Evolutionary conservation across 176 grass and related monocot species (phyloP).

Genomic region (Oryza rufipogon): DNA sequence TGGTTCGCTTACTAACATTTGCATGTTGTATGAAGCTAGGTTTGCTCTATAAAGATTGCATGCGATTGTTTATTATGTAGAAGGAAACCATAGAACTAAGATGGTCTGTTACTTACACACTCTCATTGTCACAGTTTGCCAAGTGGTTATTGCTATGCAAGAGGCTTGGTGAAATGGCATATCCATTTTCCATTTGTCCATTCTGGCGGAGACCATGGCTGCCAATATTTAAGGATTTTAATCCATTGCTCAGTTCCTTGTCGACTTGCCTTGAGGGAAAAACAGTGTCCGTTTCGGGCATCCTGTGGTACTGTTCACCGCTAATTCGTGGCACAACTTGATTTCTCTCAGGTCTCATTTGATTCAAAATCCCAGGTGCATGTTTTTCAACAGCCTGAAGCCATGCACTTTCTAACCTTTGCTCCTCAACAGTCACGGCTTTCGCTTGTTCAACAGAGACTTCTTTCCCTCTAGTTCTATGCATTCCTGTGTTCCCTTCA

Average conservation of each 20-base stretch:
- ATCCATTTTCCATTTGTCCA: slow-evolving; percentile 43
- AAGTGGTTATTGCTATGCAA: slow-evolving; percentile 76
- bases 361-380: slow-evolving; percentile 43
- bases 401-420: slow-evolving; percentile 95
- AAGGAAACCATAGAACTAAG: slow-evolving; percentile 8
- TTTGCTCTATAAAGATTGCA: background rate
- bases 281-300: slow-evolving; percentile 30
- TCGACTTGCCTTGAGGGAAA: slow-evolving; percentile 57
- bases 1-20: background rate
- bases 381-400: slow-evolving; percentile 77
- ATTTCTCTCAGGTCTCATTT: slow-evolving; percentile 72
- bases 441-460: slow-evolving; percentile 33
- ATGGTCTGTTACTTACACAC: slow-evolving; percentile 68
- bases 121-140: slow-evolving; percentile 69
- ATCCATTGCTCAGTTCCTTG: slow-evolving; percentile 68
- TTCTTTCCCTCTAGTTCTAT: slow-evolving; percentile 42
- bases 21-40: background rate
- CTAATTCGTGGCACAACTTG: slow-evolving; percentile 77
- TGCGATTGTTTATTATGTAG: slow-evolving; percentile 32
- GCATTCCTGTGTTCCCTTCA: slow-evolving; percentile 38
- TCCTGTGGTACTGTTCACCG: slow-evolving; percentile 45
- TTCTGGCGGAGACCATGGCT: slow-evolving; percentile 33
- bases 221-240: slow-evolving; percentile 73
- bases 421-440: slow-evolving; percentile 51
- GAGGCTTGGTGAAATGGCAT: slow-evolving; percentile 82